phyloP scores from a whole-genome alignment of 495 filamentous ascomycete species.

The Pyronema domesticum region DNA sequence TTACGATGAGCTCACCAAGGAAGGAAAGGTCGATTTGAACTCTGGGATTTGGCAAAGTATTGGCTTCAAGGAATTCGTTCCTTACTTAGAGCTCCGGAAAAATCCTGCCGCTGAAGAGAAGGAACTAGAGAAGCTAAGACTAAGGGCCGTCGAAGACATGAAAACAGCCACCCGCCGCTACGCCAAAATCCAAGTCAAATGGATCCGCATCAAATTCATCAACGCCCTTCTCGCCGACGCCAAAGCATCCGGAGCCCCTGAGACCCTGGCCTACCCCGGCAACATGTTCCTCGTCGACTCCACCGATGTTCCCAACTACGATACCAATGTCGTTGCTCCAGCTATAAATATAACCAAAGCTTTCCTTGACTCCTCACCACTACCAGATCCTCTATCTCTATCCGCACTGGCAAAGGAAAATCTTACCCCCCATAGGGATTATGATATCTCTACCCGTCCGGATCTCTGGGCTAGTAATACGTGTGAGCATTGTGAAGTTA shows the following conservation, averaged over 20 bases:
- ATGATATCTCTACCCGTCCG: conserved; percentile 29
- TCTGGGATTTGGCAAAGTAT: conserved; percentile 91
- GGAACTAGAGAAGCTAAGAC: conserved; percentile 17
- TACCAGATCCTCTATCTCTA: conserved; percentile 44
- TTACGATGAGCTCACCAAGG: conserved; percentile 35
- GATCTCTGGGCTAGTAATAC: conserved; percentile 34
- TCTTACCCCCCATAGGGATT: conserved; percentile 33
- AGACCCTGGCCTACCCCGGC: conserved; percentile 22
- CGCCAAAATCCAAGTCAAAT: conserved; percentile 61
- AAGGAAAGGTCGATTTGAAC: conserved; percentile 43
- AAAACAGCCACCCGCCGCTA: conserved; percentile 75
- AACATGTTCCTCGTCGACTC: conserved; percentile 61
- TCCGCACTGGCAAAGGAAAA: conserved; percentile 43
- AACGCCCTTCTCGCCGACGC: conserved; percentile 31
- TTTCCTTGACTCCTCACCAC: conserved; percentile 38
- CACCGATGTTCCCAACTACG: conserved; percentile 41
- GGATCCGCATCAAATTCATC: conserved; percentile 71
- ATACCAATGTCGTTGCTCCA: conserved; percentile 39
- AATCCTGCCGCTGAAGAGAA: conserved; percentile 18
- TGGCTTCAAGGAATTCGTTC: conserved; percentile 76
- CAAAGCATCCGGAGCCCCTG: conserved; percentile 27
- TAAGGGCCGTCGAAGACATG: conserved; percentile 37
- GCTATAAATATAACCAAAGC: conserved; percentile 40
- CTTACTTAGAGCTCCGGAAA: conserved; percentile 41
- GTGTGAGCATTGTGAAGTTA: conserved; percentile 59